Percentiles rank a stretch among this genome's conserved stretches.
phyloP scores from a whole-genome alignment of 768 basidiomycete species.

The Cystoderma amianthinum region DNA sequence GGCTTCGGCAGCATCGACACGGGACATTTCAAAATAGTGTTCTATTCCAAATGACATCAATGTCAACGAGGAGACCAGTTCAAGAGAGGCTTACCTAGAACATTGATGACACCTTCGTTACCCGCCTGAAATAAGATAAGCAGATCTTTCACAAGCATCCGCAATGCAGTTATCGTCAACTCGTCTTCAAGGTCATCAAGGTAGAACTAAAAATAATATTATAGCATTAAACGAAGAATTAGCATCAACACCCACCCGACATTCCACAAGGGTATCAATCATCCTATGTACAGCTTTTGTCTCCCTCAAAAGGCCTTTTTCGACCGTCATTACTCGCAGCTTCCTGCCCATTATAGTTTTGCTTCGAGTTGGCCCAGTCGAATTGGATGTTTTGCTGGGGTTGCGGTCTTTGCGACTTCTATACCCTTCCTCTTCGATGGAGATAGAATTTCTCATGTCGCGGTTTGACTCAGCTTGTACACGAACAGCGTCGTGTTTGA shows the following conservation, averaged over 20 bases:
- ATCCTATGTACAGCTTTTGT: constrained; percentile 86
- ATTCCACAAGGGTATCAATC: constrained; percentile 84
- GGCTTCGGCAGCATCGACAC: constrained; percentile 82
- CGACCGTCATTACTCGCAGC: constrained; percentile 85
- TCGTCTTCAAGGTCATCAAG: constrained; percentile 91
- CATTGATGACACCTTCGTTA: constrained; percentile 89
- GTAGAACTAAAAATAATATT: constrained; percentile 69
- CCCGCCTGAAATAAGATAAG: constrained; percentile 93
- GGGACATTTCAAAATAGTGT: constrained; percentile 98
- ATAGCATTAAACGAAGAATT: constrained; percentile 2
- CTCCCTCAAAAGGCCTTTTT: constrained; percentile 91
- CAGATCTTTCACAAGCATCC: constrained; percentile 94
- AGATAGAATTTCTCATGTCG: constrained; percentile 63
- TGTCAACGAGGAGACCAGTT: constrained; percentile 14
- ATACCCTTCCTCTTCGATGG: constrained; percentile 52
- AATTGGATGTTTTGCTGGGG: constrained; percentile 14
- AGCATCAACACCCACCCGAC: constrained; percentile 55
- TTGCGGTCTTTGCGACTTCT: constrained; percentile 21
- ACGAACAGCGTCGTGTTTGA: constrained; percentile 90
- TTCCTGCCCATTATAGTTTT: constrained; percentile 82
- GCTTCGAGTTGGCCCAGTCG: constrained; percentile 44
- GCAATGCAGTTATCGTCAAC: constrained; percentile 77
- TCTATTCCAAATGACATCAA: constrained; percentile 47
- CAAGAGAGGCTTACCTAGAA: constrained; percentile 45
- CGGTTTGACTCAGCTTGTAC: constrained; percentile 93